phyloP scores from a whole-genome alignment of 768 basidiomycete genomes.

The Psilocybe subaeruginosa region DNA sequence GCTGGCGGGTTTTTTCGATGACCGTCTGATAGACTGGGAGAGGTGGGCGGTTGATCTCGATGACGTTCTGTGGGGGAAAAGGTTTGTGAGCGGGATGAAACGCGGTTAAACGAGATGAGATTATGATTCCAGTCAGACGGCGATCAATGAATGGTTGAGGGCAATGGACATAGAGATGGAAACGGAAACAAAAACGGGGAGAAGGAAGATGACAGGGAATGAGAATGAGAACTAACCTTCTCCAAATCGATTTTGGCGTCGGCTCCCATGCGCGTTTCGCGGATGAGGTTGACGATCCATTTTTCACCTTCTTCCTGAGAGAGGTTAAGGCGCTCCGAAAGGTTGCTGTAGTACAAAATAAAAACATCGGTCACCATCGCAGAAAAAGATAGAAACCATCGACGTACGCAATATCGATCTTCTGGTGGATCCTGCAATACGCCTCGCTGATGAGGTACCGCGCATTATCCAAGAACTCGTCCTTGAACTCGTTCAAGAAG shows the following conservation, averaged over 20 bases:
- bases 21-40: conserved; percentile 91
- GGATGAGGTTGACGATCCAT: conserved; percentile 99
- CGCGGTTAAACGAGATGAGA: too few relatives aligned
- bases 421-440: conserved; percentile 96
- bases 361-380: neutral
- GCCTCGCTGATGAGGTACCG: conserved; percentile 96
- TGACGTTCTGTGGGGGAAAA: conserved; percentile 74
- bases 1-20: conserved; percentile 93
- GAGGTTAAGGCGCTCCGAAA: conserved; percentile 92
- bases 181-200: too few relatives aligned
- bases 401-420: conserved; percentile 80
- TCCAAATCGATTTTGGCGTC: conserved; percentile 98
- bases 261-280: conserved; percentile 94
- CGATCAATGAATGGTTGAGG: too few relatives aligned
- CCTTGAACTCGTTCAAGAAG: conserved; percentile 88
- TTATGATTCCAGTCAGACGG: too few relatives aligned
- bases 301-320: conserved; percentile 97
- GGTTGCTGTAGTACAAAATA: conserved; percentile 55
- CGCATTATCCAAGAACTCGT: conserved; percentile 96
- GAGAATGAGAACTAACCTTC: conserved; percentile 55
- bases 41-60: conserved; percentile 91
- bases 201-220: too few relatives aligned
- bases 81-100: conserved; percentile 1
- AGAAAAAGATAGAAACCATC: neutral
- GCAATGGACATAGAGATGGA: too few relatives aligned